Evolutionary conservation across 495 filamentous ascomycete species (phyloP), one percentile per base, ranked within the genome.

Genomic region (Tetracladium setigerum): DNA sequence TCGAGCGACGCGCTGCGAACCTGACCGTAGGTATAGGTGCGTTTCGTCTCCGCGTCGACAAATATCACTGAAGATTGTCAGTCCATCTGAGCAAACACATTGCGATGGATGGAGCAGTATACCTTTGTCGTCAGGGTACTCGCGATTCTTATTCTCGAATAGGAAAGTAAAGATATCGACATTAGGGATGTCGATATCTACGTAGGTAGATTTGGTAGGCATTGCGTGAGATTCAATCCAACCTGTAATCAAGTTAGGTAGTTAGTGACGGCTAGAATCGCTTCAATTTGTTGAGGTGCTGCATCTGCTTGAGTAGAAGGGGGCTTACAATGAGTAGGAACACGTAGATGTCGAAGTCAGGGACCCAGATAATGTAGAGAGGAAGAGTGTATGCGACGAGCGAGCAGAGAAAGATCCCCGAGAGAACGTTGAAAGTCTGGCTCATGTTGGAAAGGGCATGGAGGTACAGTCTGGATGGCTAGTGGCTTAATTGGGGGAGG

Each of bases 131-230:
- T 90, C 84, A 2, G 83, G 72, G 57, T 70, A 95, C 5, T 67
- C 62, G 49, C 70, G 73, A 42, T 86, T 74, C 44, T 84, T 82
- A 40, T 83, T 69, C 57, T 92, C 86, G 60, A 95, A 90, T 8
- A 97, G 60, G 38, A 94, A 82, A 0, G 71, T 68, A 80, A 81
- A 92, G 16, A 95, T 47, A 60, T 91, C 88, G 37, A 78, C 50
- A 24, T 74, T 55, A 0, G 87, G 87, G 38, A 91, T 80, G 36
- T 75, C 65, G 30, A 89, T 41, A 0, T 60, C 55, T 2, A 72
- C 69, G 57, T 77, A 84, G 34, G 67, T 63, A 1, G 79, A 81
- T 47, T 72, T 50, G 38, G 50, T 56, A 38, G 57, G 57, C 57
- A 59, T 59, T 36, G 41, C 13, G 24, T 11, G 13, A 44, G 41